Conservation (phyloP, 805 yeast species). For the Wickerhamiella lipophila region DNA sequence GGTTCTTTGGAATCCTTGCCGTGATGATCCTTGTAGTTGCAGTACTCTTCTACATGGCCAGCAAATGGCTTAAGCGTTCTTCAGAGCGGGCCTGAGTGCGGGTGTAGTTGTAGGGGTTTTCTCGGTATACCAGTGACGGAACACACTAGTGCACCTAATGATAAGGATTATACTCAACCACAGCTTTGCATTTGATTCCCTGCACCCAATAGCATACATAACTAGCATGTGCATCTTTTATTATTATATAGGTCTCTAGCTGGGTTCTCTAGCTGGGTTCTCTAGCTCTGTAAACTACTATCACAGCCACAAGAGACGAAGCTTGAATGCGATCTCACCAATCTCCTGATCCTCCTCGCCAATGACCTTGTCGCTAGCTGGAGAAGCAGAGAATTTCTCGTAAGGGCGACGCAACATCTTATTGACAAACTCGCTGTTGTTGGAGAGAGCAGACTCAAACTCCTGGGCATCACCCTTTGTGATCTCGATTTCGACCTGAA, state of each 20-base stretch:
- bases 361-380: constrained; percentile 38
- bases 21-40: constrained; percentile 27
- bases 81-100: background rate
- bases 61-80: background rate
- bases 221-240: no score
- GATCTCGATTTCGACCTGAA: constrained; percentile 66
- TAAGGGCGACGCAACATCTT: constrained; percentile 66
- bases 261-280: no score
- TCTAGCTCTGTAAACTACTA: no score
- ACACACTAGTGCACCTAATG: no score
- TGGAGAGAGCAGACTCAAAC: constrained; percentile 46
- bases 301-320: constrained; percentile 57
- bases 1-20: constrained; percentile 57
- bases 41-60: background rate
- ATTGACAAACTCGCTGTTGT: constrained; percentile 53
- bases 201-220: no score
- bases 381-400: constrained; percentile 34
- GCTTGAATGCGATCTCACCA: constrained; percentile 63
- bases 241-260: no score
- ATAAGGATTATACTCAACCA: no score
- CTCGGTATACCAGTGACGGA: no score
- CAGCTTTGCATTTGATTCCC: no score
- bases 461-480: constrained; percentile 39
- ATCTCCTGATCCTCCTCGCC: constrained; percentile 79
- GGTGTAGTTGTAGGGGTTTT: no score